Conservation (phyloP, 2,329 filamentous ascomycete species). For the Endothia cerciana region DNA sequence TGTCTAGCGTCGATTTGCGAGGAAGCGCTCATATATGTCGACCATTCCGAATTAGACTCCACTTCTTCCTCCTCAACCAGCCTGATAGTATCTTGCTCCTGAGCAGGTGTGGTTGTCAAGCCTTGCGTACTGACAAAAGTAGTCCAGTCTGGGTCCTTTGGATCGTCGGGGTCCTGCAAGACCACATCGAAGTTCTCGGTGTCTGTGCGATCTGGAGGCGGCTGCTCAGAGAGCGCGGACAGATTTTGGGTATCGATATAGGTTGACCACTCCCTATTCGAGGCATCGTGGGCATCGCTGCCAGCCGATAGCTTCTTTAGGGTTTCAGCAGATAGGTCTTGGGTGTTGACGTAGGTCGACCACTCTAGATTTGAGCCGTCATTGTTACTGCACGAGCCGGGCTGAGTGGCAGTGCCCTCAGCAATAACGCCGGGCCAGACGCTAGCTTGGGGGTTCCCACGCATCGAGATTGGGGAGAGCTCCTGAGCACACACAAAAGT, state of each 20-base stretch:
- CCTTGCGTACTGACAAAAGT: slow-evolving; percentile 23
- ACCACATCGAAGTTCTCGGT: not conserved
- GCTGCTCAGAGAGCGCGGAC: not conserved
- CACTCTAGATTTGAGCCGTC: slow-evolving; percentile 16
- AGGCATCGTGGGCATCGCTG: slow-evolving; percentile 6
- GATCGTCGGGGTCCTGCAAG: slow-evolving; percentile 12
- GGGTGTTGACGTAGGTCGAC: slow-evolving; percentile 14
- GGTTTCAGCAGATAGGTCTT: slow-evolving; percentile 4
- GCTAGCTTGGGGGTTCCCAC: not conserved
- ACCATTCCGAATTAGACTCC: slow-evolving; percentile 3
- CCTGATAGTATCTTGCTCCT: not conserved
- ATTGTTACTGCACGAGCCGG: too few species aligned
- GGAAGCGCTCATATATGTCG: not conserved
- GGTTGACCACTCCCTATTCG: slow-evolving; percentile 23
- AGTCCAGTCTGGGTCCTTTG: slow-evolving; percentile 16
- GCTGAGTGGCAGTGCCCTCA: not conserved
- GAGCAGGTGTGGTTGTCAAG: not conserved
- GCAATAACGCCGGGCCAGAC: not conserved
- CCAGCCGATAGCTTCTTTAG: not conserved
- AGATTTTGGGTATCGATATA: slow-evolving; percentile 14
- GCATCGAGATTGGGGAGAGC: slow-evolving; percentile 9
- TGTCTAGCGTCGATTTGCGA: not conserved
- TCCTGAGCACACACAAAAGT: slow-evolving; percentile 17
- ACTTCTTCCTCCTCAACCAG: not conserved
- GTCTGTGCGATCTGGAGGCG: not conserved